Base-by-base conservation (phyloP, 116 monocot species). In the Zostera marina region DNA sequence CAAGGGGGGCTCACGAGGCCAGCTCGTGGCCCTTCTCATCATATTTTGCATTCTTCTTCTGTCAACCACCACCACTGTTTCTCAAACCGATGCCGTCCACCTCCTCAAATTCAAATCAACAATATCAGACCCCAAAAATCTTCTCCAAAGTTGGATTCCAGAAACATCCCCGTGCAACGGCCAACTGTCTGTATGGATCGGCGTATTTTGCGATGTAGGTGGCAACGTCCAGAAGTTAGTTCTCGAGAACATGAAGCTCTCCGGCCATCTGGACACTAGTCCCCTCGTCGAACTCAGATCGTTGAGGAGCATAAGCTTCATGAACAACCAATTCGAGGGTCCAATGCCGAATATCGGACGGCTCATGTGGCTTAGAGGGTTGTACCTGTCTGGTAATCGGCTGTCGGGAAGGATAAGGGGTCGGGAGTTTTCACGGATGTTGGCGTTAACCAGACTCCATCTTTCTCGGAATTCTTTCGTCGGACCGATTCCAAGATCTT, bases 311-410 rank as follows among this genome's bases (percentile, higher is more conserved):
- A 64, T 84, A 4, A 84, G 84, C 69, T 68, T 84, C 68, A 66
- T 59, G 65, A 77, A 71, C 73, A 84, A 84, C 66, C 47, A 56
- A 42, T 77, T 84, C 68, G 62, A 59, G n/a, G 84, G 84, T 0
- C 13, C 64, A 9, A 59, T 84, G 44, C 84, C 83, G n/a, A 66
- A 64, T n/a, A 22, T 84, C 9, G 53, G 57, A 7, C 59, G 42
- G 40, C 44, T 84, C 9, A 32, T 53, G 43, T 47, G 61, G 22
- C 62, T 84, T 49, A 46, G 74, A 22, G 47, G 66, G 11, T 49
- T 79, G 17, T 91, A 67, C 52, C 32, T 91, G 32, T 70, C 85
- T 1, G 57, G 13, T 24, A 91, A 91, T 41, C 67, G 59, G 22
- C 39, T 91, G 11, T 67, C 77, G 0, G 91, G 91, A 16, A 55